Conservation (phyloP, 805 yeast species). For the Schwanniomyces sp. region DNA sequence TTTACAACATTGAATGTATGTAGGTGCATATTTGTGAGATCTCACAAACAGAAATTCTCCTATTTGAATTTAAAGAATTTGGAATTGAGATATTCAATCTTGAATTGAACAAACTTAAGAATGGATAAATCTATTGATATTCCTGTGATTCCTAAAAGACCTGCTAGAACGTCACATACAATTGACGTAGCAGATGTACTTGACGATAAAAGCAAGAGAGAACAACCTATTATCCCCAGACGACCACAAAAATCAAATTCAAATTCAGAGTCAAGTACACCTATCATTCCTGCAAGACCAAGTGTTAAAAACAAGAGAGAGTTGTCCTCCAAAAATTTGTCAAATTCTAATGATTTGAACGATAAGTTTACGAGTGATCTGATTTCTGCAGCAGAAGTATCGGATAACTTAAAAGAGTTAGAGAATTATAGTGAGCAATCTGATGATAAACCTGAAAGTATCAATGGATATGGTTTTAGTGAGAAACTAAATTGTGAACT, state of each 20-base stretch:
- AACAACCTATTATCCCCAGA: background rate
- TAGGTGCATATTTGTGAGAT: background rate
- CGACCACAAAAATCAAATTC: background rate
- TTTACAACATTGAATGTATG: background rate
- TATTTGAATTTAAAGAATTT: background rate
- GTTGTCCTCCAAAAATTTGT: conserved; percentile 3
- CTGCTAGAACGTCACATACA: conserved; percentile 1
- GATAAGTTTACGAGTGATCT: background rate
- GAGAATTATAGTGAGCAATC: background rate
- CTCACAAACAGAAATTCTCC: background rate
- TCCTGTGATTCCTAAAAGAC: conserved; percentile 12
- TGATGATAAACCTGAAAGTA: background rate
- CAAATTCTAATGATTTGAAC: conserved; percentile 11
- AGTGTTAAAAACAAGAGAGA: background rate
- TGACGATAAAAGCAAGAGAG: background rate
- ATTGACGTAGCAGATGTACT: background rate
- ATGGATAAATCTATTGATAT: conserved; percentile 3
- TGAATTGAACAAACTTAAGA: background rate
- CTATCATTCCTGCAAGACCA: conserved; percentile 12
- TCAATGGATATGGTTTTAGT: background rate
- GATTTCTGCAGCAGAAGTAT: background rate
- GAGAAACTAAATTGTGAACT: conserved; percentile 4
- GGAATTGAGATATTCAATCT: background rate
- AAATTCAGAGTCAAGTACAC: conserved; percentile 1
- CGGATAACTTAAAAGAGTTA: background rate